Percentiles rank a stretch among this genome's conserved stretches.
Evolutionary conservation across 1,284 basidiomycete genomes (phyloP).

Genomic region (Cutaneotrichosporon daszewskae): DNA sequence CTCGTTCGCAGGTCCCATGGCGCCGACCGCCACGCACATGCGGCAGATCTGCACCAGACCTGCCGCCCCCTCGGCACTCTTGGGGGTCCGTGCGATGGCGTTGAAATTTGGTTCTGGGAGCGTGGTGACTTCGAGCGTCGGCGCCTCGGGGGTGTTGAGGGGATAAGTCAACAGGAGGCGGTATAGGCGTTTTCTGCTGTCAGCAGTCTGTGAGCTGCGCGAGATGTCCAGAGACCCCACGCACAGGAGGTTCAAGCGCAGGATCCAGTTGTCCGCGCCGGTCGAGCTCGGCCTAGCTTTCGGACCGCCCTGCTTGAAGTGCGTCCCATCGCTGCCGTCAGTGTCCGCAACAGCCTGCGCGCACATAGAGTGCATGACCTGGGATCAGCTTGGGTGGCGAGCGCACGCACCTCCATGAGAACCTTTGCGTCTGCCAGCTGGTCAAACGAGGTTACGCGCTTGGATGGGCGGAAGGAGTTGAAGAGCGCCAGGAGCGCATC

Average conservation of each 20-base stretch:
- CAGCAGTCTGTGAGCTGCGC: neutral
- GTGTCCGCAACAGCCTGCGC: neutral
- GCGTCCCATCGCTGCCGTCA: slow-evolving; percentile 16
- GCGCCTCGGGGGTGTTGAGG: slow-evolving; percentile 32
- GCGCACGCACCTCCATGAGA: slow-evolving; percentile 37
- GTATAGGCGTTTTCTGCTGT: slow-evolving; percentile 39
- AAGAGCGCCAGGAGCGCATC: slow-evolving; percentile 40
- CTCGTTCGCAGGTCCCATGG: slow-evolving; percentile 42
- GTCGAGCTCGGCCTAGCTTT: slow-evolving; percentile 11
- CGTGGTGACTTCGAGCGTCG: slow-evolving; percentile 28
- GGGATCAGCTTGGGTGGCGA: slow-evolving; percentile 1
- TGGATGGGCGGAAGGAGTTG: slow-evolving; percentile 36
- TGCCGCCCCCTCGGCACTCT: slow-evolving; percentile 22
- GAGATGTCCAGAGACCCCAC: too few relatives aligned
- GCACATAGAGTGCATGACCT: slow-evolving; percentile 20
- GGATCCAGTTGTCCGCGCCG: slow-evolving; percentile 41
- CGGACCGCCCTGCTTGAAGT: slow-evolving; percentile 32
- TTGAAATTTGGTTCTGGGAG: slow-evolving; percentile 42
- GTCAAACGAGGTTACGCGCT: slow-evolving; percentile 32
- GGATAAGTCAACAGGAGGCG: slow-evolving; percentile 40
- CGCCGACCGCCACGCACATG: slow-evolving; percentile 34
- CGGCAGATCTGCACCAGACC: slow-evolving; percentile 36
- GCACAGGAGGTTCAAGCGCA: slow-evolving; percentile 40
- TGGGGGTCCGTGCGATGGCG: slow-evolving; percentile 32
- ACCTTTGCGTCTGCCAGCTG: slow-evolving; percentile 39